These are phyloP conservation scores for Leptosphaerulina australis DNA, from an alignment of 2,329 filamentous ascomycete genomes.

Conservation along the genomic window DNA sequence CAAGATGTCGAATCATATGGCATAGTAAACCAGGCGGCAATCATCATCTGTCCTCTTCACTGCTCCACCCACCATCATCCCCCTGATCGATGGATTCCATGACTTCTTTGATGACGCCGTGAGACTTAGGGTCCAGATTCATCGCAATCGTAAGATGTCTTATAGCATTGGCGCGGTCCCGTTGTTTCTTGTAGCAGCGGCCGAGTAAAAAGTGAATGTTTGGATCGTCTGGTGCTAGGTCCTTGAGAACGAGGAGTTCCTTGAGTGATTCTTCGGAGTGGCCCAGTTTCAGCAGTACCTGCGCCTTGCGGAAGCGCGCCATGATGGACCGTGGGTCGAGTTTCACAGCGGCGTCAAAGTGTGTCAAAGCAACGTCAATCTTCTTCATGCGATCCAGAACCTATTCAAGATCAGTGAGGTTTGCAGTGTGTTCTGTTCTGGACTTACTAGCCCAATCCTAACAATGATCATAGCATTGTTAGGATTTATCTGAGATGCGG, in stretches of 20 bases:
- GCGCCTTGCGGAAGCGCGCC: constrained; percentile 90
- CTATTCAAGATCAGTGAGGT: constrained; percentile 25
- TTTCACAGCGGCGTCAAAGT: constrained; percentile 82
- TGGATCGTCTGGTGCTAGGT: constrained; percentile 90
- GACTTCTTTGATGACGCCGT: constrained; percentile 91
- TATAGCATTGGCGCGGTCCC: constrained; percentile 74
- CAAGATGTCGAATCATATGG: background rate
- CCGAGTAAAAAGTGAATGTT: constrained; percentile 96
- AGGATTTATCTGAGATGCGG: constrained; percentile 87
- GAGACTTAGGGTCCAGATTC: constrained; percentile 96
- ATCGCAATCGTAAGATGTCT: constrained; percentile 93
- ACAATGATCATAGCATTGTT: constrained; percentile 92
- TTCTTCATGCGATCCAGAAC: constrained; percentile 85
- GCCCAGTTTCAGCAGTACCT: constrained; percentile 79
- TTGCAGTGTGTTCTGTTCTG: background rate
- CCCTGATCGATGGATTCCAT: constrained; percentile 91
- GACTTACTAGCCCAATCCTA: constrained; percentile 79
- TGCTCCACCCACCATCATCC: constrained; percentile 53
- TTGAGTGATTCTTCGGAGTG: constrained; percentile 72
- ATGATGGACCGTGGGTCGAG: constrained; percentile 81
- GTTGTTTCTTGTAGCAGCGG: constrained; percentile 68
- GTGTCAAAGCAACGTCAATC: constrained; percentile 74
- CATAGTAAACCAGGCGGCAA: background rate
- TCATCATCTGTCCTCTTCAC: constrained; percentile 40
- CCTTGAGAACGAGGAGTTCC: constrained; percentile 87